phyloP scores from a whole-genome alignment of 2,329 filamentous ascomycete species.

The Cytospora paraplurivora region DNA sequence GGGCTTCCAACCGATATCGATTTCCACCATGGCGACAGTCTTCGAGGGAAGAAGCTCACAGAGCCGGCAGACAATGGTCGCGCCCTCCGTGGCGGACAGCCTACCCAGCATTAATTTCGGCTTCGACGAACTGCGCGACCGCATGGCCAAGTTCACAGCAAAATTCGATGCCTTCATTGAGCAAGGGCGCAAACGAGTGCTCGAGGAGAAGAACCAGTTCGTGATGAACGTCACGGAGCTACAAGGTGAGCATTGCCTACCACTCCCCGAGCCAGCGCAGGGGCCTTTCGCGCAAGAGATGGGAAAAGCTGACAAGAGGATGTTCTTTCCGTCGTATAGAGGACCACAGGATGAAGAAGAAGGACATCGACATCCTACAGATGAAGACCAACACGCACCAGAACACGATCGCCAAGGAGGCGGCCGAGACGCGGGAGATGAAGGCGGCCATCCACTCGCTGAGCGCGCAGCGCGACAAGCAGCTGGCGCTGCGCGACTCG shows the following conservation, averaged over 20 bases:
- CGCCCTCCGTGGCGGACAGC: constrained; percentile 71
- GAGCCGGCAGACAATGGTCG: constrained; percentile 61
- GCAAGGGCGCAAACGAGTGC: constrained; percentile 80
- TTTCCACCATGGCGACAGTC: constrained; percentile 53
- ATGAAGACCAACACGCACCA: constrained; percentile 71
- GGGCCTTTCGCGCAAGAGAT: constrained; percentile 4
- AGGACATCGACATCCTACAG: constrained; percentile 80
- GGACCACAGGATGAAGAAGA: constrained; percentile 86
- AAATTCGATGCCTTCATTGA: constrained; percentile 95
- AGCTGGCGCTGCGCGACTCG: constrained; percentile 57
- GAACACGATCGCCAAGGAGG: constrained; percentile 75
- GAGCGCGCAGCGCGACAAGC: constrained; percentile 61
- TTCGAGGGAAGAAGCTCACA: constrained; percentile 73
- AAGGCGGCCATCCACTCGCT: constrained; percentile 62
- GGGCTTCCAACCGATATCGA: constrained; percentile 8
- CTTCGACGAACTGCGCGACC: constrained; percentile 91
- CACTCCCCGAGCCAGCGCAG: background rate
- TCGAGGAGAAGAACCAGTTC: constrained; percentile 94
- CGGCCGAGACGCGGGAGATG: constrained; percentile 76
- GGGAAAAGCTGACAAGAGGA: constrained; percentile 11
- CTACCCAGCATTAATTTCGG: constrained; percentile 92
- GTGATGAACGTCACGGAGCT: constrained; percentile 86
- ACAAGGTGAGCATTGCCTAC: constrained; percentile 64
- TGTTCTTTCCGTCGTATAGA: constrained; percentile 53
- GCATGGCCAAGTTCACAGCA: constrained; percentile 89